Conservation (phyloP, 2,329 filamentous ascomycete species). For the Penicillium aurantiogriseum region DNA sequence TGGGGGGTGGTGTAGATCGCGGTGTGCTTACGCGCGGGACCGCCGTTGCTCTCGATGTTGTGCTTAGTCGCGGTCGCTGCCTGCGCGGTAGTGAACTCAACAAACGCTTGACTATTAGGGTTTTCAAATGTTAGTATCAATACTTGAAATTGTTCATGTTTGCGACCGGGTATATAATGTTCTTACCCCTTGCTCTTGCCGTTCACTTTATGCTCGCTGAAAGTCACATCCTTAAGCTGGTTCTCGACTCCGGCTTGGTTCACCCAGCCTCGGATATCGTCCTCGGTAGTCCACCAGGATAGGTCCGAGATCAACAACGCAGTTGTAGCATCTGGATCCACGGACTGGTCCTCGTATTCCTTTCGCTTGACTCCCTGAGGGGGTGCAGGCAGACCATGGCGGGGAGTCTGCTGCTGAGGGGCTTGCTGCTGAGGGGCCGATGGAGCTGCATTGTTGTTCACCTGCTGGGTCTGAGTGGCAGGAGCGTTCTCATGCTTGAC, state of each 20-base stretch:
- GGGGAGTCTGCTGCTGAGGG: constrained; percentile 20
- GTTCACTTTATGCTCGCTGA: constrained; percentile 98
- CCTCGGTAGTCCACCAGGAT: constrained; percentile 96
- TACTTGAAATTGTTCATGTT: neutral
- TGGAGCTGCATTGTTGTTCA: constrained; percentile 12
- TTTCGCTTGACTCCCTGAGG: constrained; percentile 64
- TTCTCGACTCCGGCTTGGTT: constrained; percentile 76
- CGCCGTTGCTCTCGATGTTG: constrained; percentile 66
- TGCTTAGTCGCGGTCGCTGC: constrained; percentile 83
- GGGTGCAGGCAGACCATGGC: constrained; percentile 31
- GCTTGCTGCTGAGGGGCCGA: constrained; percentile 21
- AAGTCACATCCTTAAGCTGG: constrained; percentile 88
- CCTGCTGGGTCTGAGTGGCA: constrained; percentile 5
- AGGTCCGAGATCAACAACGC: constrained; percentile 86
- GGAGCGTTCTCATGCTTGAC: constrained; percentile 15
- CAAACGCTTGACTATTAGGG: constrained; percentile 64
- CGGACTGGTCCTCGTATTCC: constrained; percentile 54
- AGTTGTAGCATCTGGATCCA: constrained; percentile 61
- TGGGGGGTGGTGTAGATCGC: constrained; percentile 74
- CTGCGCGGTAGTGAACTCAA: constrained; percentile 80
- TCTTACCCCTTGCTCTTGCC: constrained; percentile 95
- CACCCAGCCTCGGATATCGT: constrained; percentile 87
- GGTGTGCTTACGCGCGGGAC: constrained; percentile 62
- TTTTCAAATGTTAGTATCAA: neutral
- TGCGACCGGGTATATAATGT: neutral